These are phyloP conservation scores for Paecilomyces formosus DNA, from an alignment of 2,329 filamentous ascomycete genomes.

Conservation along the genomic window DNA sequence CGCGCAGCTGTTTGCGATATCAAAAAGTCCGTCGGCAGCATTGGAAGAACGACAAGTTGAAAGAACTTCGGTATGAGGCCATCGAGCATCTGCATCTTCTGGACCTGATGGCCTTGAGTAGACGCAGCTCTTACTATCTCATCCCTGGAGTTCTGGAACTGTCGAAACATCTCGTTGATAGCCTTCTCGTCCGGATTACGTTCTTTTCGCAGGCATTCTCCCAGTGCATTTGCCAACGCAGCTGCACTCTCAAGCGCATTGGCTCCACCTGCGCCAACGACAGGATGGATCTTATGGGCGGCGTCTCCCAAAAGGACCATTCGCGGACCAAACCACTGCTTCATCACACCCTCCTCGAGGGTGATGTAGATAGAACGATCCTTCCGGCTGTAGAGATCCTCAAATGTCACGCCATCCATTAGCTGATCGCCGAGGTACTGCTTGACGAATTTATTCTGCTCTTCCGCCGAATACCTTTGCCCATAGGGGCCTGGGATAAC, in stretches of 20 bases:
- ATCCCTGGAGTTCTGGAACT: neutral
- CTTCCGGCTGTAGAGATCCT: neutral
- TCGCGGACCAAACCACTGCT: constrained; percentile 10
- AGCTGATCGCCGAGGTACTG: neutral
- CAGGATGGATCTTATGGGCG: constrained; percentile 5
- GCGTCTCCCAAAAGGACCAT: constrained; percentile 11
- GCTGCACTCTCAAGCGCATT: neutral
- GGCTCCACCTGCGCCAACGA: neutral
- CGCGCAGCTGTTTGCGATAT: neutral
- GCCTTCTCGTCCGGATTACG: neutral
- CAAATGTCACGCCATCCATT: neutral
- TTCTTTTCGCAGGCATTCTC: neutral
- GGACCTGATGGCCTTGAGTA: neutral
- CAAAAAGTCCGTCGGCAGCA: neutral
- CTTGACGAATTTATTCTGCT: neutral
- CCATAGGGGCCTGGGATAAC: neutral
- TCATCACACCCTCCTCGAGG: neutral
- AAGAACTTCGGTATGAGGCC: neutral
- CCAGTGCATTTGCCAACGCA: neutral
- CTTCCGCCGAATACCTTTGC: neutral
- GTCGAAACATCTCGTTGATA: neutral
- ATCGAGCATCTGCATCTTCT: neutral
- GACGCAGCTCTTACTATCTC: neutral
- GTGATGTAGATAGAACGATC: neutral
- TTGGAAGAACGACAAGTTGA: neutral